Evolutionary conservation across 106 monocot species (phyloP), one percentile per base, ranked within the genome.

Genomic region (Acorus calamus): DNA sequence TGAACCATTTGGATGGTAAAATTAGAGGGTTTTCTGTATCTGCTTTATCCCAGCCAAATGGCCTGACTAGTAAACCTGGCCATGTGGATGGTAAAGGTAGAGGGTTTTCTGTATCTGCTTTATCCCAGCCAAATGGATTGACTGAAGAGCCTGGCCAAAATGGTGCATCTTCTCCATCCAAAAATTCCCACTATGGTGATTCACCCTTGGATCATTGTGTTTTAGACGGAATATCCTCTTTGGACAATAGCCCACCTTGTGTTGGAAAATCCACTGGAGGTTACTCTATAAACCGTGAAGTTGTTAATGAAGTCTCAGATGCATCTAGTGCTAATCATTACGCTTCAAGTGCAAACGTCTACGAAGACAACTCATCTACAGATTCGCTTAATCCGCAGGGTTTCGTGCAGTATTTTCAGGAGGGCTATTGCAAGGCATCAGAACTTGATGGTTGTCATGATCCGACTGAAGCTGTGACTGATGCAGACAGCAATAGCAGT

Each of bases 401-500:
- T 67, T 82, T 82, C 57, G 55, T 71, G 43, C 79, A 77, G 6
- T 87, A 82, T 71, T 76, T 93, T 70, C 67, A 83, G 10, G 88
- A 93, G 55, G 86, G 81, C 60, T 93, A 93, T 64, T 89, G 83
- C 73, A 86, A 89, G 63, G 75, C 79, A 67, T 76, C 78, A 10
- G 88, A 83, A 52, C 59, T 83, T 52, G 83, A 93, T 81, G 85
- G 78, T 50, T 67, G 78, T 74, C 73, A 80, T 76, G 85, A 86
- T 63, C 74, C 78, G 70, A 80, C 74, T 80, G 93, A 86, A 74
- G 81, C 79, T 79, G 81, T 81, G 55, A 81, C 70, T 50, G 92
- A 92, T 73, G 86, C 66, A 5, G 88, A 93, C 73, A 89, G 85
- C 85, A 83, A 55, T 80, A 81, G 83, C 74, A 93, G 82, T 67